A percentile compares a stretch with the other conserved stretches of the same genome.
Conservation (phyloP, 305 asterid species). For the Striga hermonthica region DNA sequence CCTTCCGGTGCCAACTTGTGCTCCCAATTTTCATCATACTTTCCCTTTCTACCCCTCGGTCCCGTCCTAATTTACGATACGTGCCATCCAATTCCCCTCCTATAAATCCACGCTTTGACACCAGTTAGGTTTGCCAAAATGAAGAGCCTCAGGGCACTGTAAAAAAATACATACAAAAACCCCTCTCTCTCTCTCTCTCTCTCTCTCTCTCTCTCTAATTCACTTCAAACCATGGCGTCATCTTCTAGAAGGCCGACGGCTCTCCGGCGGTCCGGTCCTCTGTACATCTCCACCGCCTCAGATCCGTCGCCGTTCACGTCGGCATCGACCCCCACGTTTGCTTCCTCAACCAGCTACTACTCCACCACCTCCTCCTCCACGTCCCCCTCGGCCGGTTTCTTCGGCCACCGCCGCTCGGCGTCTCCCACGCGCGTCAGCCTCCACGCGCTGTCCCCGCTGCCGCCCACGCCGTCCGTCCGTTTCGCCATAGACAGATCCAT, state of each 20-base stretch:
- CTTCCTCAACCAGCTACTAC: constrained; percentile 51
- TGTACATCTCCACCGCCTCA: constrained; percentile 33
- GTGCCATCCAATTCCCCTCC: constrained; percentile 29
- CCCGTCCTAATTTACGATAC: constrained; percentile 12
- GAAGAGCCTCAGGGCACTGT: constrained; percentile 57
- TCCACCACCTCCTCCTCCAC: constrained; percentile 41
- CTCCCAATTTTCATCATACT: not conserved
- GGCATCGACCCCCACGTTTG: constrained; percentile 34
- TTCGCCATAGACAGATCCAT: constrained; percentile 66
- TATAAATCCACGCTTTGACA: constrained; percentile 58
- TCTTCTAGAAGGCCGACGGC: constrained; percentile 60
- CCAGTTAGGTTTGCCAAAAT: constrained; percentile 75
- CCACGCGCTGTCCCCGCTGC: constrained; percentile 51
- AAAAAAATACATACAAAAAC: constrained; percentile 17
- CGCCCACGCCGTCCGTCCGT: constrained; percentile 56
- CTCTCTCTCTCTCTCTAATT: not conserved
- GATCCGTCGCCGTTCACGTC: constrained; percentile 33
- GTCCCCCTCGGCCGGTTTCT: constrained; percentile 42
- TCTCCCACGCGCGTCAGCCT: constrained; percentile 85
- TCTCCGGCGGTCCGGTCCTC: constrained; percentile 47
- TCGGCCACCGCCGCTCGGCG: constrained; percentile 47
- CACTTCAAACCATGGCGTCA: constrained; percentile 38
- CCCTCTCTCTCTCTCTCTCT: not conserved
- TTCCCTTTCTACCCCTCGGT: constrained; percentile 33
- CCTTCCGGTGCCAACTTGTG: constrained; percentile 28